phyloP scores from a whole-genome alignment of 2,329 filamentous ascomycete genomes.

The Colletotrichum agaves region DNA sequence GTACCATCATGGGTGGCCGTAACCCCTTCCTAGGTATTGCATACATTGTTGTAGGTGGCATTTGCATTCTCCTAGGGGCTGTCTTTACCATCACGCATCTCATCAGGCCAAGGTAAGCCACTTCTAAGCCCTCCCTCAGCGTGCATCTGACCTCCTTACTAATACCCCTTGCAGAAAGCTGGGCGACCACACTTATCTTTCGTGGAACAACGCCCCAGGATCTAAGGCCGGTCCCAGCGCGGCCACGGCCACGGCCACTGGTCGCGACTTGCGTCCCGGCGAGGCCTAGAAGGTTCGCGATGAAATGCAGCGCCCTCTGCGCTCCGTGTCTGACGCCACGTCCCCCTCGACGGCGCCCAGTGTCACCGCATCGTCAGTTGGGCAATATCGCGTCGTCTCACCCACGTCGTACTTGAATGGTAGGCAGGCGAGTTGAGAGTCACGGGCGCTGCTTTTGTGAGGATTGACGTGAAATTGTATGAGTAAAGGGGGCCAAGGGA shows the following conservation, averaged over 20 bases:
- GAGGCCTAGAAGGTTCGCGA: constrained; percentile 52
- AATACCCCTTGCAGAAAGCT: constrained; percentile 75
- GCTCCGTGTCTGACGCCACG: constrained; percentile 23
- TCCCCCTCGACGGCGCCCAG: constrained; percentile 22
- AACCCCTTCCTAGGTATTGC: constrained; percentile 97
- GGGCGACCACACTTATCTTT: constrained; percentile 96
- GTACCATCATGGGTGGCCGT: constrained; percentile 92
- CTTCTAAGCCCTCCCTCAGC: constrained; percentile 7
- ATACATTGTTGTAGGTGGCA: constrained; percentile 91
- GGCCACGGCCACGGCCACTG: constrained; percentile 60
- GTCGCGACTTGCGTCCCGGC: constrained; percentile 64
- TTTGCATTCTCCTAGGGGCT: constrained; percentile 89
- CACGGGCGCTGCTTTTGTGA: constrained; percentile 5
- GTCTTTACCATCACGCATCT: constrained; percentile 92
- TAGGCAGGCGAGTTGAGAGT: background rate
- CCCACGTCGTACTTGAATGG: constrained; percentile 11
- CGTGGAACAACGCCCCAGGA: constrained; percentile 80
- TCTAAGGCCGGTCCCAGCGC: constrained; percentile 55
- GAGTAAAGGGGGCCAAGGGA: constrained; percentile 18
- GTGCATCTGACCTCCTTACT: constrained; percentile 1
- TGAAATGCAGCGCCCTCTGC: constrained; percentile 38
- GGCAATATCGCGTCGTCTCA: constrained; percentile 12
- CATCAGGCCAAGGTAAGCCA: constrained; percentile 81
- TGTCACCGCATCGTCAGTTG: constrained; percentile 24
- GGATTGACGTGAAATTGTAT: constrained; percentile 36